Base-by-base conservation (phyloP, 257 asterid genomes). In the Penstemon davidsonii region DNA sequence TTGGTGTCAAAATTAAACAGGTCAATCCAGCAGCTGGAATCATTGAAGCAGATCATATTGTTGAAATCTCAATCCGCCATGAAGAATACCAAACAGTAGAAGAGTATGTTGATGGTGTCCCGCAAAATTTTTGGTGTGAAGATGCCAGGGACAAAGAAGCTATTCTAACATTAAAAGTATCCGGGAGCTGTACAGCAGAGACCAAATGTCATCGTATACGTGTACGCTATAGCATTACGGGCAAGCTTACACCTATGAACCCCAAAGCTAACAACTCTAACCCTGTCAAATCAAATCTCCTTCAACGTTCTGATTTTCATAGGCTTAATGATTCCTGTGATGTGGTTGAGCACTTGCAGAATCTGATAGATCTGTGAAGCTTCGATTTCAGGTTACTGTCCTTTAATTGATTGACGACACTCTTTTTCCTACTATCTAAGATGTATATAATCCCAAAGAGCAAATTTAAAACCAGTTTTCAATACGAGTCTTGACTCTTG, bases 71-170 rank as follows among this genome's bases (percentile, higher is more conserved):
- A 64, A 81, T 94, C 76, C 84, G 81, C 45, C 86, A 85, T 8
- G 95, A 94, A 53, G 91, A 88, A 42, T 83, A 68, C 81, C 91
- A 91, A 72, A 94, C 96, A 12, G 11, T 88, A 9, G 96, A 87
- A 76, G 99, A 88, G 76, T 93, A 82, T 70, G 89, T 93, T 0
- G 97, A 94, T 58, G 99, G 99, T 4, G 76, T 81, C 58, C 96
- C 96, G 8, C 92, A 78, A 71, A 94, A 83, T 79, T 80, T 77
- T 51, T 94, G 97, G 96, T 88, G 96, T 46, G 99, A 94, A 88
- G 97, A 91, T 82, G 84, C 91, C 9, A 88, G 92, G 74, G 96
- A 94, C 78, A 88, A 94, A 83, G 99, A 94, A 82, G 96, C 79
- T 8, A 81, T 88, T 38, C 83, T 94, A 67, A 75, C 68, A 12